Evolutionary conservation across 1,284 basidiomycete genomes (phyloP), one percentile per base, ranked within the genome.

Genomic region (Gomphus bonarii): DNA sequence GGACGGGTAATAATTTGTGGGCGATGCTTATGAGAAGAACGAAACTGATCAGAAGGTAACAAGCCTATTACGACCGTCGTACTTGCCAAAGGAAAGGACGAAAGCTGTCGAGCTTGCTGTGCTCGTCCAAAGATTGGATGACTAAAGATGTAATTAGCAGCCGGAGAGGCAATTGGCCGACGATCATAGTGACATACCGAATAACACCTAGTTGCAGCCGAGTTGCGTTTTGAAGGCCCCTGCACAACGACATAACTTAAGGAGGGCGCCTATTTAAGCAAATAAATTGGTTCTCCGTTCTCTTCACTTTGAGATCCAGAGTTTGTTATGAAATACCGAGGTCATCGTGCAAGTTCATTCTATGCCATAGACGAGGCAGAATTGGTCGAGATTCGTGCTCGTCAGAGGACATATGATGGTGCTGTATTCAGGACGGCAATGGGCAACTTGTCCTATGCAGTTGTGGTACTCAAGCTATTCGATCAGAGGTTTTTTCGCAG

Each of bases 361-460:
- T 67, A 72, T 22, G 72, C 82, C 31, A 44, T 25, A 50, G 85
- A 88, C 65, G 64, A 81, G 20, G 75, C 76, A 53, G 85, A 88
- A 65, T 77, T 88, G 53, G 79, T 82, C 12, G 88, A 91, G 66
- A 70, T 91, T 22, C 78, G 89, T 20, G 88, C 88, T 0, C 77
- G 86, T 31, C 84, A 88, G 62, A 75, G 89, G 47, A 91, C 88
- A 0, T 91, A 90, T 64, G 78, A 89, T 59, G 88, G 89, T 20
- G 89, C 88, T 25, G 92, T 91, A 66, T 76, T 76, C 79, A 54
- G 90, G 30, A 87, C 83, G 0, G 88, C 88, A 0, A 73, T 93
- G 9, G 80, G 81, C 18, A 81, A 82, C 63, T 74, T 92, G 2
- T 84, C 87, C 0, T 91, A 88, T 65, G 77, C 87, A 5, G 68